Base-by-base conservation (phyloP, 2,329 filamentous ascomycete species). In the Myriangium duriaei region DNA sequence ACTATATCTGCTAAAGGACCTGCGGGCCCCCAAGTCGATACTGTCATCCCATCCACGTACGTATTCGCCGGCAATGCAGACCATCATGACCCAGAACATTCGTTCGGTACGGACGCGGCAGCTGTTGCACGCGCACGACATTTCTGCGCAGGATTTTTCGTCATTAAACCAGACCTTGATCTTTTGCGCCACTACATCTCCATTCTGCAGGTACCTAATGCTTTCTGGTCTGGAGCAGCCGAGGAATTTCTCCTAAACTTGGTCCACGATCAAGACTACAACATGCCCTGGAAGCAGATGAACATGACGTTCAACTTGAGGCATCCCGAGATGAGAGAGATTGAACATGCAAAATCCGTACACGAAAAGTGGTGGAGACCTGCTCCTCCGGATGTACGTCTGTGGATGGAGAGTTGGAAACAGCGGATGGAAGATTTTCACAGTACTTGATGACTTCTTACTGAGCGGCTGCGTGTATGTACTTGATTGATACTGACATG, bases 361-460 rank as follows among this genome's bases (percentile, higher is more conserved):
- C 60, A 63, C 31, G 57, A 56, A 42, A 63, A 62, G 46, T 62
- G 55, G 54, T 62, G 59, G 59, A 44, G 49, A 29, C 55, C 51
- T 2, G 51, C 46, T 16, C 48, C 54, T 24, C 42, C 49, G 29
- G 50, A 54, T 35, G 48, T 63, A 17, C 45, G 42, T 14, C 49
- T 51, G 14, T 55, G 53, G 36, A 41, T 63, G 33, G 39, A 43
- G 31, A 51, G 49, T 12, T 50, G 48, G 33, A 52, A 50, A 45
- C 58, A 45, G 59, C 50, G 34, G 44, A 52, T 55, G 55, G 53
- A 51, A 47, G 61, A 47, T 46, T 62, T 54, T 44, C 57, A 52
- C n/a, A n/a, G n/a, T n/a, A n/a, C n/a, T n/a, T n/a, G n/a, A n/a
- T n/a, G n/a, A n/a, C n/a, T n/a, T n/a, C n/a, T n/a, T n/a, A n/a